A percentile compares a stretch with the other conserved stretches of the same genome.
Conservation (phyloP, 192 early-diverging fungal genomes). For the Coemansia sp. region DNA sequence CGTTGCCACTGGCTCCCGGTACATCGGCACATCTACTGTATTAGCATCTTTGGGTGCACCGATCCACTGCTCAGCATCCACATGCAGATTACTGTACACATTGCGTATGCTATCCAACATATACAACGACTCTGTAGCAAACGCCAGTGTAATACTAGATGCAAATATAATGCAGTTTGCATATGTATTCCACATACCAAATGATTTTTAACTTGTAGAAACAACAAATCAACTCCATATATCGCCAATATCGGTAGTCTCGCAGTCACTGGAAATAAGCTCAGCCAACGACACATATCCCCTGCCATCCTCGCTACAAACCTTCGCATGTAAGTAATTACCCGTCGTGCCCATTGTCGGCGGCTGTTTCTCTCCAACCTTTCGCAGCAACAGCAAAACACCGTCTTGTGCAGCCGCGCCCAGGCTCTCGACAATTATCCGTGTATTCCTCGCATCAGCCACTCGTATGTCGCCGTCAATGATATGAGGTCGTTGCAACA, state of each 20-base stretch:
- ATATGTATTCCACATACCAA: too few species aligned
- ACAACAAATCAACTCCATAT: neutral
- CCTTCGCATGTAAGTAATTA: neutral
- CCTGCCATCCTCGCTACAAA: neutral
- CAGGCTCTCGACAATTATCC: constrained; percentile 37
- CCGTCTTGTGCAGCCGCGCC: constrained; percentile 12
- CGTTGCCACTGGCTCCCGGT: neutral
- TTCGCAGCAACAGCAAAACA: neutral
- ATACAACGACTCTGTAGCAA: constrained; percentile 48
- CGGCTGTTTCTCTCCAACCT: neutral
- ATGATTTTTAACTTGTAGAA: too few species aligned
- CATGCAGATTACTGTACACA: constrained; percentile 30
- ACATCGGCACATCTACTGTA: neutral
- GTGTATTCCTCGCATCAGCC: constrained; percentile 21
- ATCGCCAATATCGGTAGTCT: neutral
- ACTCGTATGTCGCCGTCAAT: constrained; percentile 42
- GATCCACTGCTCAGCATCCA: constrained; percentile 43
- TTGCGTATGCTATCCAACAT: constrained; percentile 39
- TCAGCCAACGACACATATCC: neutral
- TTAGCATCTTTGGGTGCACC: neutral
- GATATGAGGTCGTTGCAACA: constrained; percentile 32
- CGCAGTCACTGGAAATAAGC: neutral
- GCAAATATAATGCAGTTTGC: too few species aligned
- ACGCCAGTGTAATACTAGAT: constrained; percentile 18
- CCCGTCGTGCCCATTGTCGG: neutral